phyloP scores from a whole-genome alignment of 257 asterid genomes.

The Capsicum rhomboideum region DNA sequence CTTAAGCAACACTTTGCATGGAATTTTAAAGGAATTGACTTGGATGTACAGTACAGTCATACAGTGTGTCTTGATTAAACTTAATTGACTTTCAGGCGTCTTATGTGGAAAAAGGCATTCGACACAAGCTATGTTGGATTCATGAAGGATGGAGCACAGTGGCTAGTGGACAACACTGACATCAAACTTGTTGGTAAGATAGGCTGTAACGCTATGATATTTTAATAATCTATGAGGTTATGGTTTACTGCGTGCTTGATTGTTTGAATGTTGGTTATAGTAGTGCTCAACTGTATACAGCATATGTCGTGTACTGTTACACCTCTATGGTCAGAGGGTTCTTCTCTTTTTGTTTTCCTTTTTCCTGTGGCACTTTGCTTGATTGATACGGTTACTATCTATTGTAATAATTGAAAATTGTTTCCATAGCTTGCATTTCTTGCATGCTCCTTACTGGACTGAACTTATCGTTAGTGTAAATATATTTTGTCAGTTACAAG shows the following conservation, averaged over 20 bases:
- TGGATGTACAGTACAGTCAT: background rate
- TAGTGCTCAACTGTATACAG: background rate
- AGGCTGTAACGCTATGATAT: background rate
- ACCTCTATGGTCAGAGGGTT: background rate
- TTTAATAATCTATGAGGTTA: background rate
- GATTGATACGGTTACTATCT: background rate
- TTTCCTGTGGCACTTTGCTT: background rate
- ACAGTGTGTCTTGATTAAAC: background rate
- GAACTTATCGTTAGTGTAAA: background rate
- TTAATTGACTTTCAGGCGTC: conserved; percentile 47
- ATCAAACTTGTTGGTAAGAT: conserved; percentile 83
- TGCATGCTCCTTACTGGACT: background rate
- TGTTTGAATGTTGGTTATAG: background rate
- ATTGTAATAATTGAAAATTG: background rate
- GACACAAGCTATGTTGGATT: conserved; percentile 89
- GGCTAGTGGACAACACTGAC: conserved; percentile 96
- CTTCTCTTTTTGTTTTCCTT: background rate
- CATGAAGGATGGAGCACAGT: conserved; percentile 90
- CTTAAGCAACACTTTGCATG: background rate
- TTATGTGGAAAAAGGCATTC: conserved; percentile 76
- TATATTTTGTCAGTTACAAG: background rate
- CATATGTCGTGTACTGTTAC: background rate
- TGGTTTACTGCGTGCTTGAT: background rate
- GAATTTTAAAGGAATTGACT: background rate
- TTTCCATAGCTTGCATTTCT: background rate